These are phyloP conservation scores for Paecilomyces niveus DNA, from an alignment of 2,329 filamentous ascomycete genomes.

Conservation along the genomic window DNA sequence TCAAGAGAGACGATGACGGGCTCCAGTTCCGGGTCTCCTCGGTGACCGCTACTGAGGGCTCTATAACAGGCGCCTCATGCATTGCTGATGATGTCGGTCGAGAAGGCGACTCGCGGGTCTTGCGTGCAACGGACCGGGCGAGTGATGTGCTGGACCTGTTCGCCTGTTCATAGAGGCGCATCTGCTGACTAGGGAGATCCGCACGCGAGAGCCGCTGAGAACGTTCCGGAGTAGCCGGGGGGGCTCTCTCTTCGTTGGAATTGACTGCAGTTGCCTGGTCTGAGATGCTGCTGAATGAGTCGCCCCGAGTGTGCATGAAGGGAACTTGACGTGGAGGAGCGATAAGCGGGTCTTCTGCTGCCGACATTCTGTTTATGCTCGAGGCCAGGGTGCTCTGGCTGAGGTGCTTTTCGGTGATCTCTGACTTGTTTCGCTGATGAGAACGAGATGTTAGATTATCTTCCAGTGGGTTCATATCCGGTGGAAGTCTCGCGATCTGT, in stretches of 20 bases:
- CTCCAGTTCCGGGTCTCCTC: slow-evolving; percentile 27
- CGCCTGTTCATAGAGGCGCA: slow-evolving; percentile 19
- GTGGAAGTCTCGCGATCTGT: slow-evolving; percentile 72
- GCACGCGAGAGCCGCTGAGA: slow-evolving; percentile 23
- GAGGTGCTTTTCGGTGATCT: slow-evolving; percentile 56
- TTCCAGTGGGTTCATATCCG: slow-evolving; percentile 93
- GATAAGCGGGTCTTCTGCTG: slow-evolving; percentile 36
- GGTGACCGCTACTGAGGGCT: slow-evolving; percentile 20
- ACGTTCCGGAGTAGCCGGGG: slow-evolving; percentile 45
- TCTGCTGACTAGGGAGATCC: slow-evolving; percentile 23
- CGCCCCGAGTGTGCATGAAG: slow-evolving; percentile 70
- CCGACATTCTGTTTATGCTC: slow-evolving; percentile 27
- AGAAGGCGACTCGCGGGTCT: slow-evolving; percentile 20
- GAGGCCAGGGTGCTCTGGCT: slow-evolving; percentile 43
- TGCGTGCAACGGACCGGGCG: slow-evolving; percentile 18
- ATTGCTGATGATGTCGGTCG: slow-evolving; percentile 24
- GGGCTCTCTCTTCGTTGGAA: slow-evolving; percentile 34
- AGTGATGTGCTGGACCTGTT: slow-evolving; percentile 22
- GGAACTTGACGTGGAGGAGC: slow-evolving; percentile 52
- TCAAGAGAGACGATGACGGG: slow-evolving; percentile 22
- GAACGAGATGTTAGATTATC: slow-evolving; percentile 66
- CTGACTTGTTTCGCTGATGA: slow-evolving; percentile 69
- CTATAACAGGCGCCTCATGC: slow-evolving; percentile 20
- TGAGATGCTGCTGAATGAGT: slow-evolving; percentile 52
- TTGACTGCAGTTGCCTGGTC: slow-evolving; percentile 46